phyloP scores from a whole-genome alignment of 176 grass and related monocot species.

The Poa annua region DNA sequence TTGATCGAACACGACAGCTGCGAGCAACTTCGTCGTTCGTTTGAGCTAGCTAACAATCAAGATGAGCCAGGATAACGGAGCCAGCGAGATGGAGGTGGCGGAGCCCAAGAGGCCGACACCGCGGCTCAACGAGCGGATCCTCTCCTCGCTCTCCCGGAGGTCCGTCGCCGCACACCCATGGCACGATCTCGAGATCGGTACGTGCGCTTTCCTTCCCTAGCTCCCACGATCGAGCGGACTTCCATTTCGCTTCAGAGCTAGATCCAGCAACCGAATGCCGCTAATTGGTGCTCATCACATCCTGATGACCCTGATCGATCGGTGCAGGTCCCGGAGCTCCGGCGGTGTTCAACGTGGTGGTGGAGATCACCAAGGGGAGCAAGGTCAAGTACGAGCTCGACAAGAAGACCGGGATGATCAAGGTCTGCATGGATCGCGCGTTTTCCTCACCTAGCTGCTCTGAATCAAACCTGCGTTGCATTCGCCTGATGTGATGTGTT shows the following conservation, averaged over 20 bases:
- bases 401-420: slow-evolving; percentile 96
- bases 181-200: slow-evolving; percentile 96
- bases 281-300: not conserved
- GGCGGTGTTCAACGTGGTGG: slow-evolving; percentile 90
- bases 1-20: not conserved
- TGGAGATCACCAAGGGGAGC: slow-evolving; percentile 93
- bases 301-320: too few relatives aligned
- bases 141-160: slow-evolving; percentile 80
- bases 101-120: slow-evolving; percentile 37
- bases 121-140: slow-evolving; percentile 85
- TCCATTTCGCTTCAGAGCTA: not conserved
- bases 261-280: not conserved
- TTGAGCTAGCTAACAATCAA: too few relatives aligned
- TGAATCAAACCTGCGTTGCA: not conserved
- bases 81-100: slow-evolving; percentile 9
- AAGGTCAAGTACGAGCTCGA: slow-evolving; percentile 99
- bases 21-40: too few relatives aligned
- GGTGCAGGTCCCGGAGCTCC: slow-evolving; percentile 71
- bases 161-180: slow-evolving; percentile 97
- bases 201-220: not conserved
- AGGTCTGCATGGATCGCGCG: slow-evolving; percentile 30
- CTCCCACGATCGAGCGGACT: too few relatives aligned
- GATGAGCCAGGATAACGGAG: slow-evolving; percentile 45
- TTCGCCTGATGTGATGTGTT: not conserved
- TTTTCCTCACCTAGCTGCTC: too few relatives aligned